Conservation (phyloP, 495 filamentous ascomycete genomes). For the Trichoderma parareesei region DNA sequence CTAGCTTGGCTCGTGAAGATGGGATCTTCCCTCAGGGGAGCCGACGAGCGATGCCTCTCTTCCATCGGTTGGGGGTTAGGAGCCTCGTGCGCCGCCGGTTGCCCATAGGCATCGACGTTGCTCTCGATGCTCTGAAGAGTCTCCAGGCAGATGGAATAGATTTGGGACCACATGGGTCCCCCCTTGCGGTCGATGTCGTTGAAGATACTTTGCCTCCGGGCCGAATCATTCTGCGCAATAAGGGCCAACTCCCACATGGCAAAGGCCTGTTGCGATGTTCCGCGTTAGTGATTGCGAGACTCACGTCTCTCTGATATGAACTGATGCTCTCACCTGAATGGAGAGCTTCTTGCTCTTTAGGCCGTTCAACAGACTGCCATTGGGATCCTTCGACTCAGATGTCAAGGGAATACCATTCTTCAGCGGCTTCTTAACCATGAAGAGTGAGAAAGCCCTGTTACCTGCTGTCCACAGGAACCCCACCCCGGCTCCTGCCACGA, state of each 20-base stretch:
- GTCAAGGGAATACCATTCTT: slow-evolving; percentile 81
- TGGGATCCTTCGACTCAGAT: slow-evolving; percentile 77
- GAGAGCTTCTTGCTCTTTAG: slow-evolving; percentile 64
- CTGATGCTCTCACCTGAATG: slow-evolving; percentile 39
- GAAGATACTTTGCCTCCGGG: slow-evolving; percentile 74
- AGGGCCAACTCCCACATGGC: slow-evolving; percentile 86
- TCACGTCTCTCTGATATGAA: neutral
- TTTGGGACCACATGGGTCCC: slow-evolving; percentile 72
- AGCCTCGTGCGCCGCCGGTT: slow-evolving; percentile 30
- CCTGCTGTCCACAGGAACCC: slow-evolving; percentile 63
- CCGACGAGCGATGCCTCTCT: slow-evolving; percentile 25
- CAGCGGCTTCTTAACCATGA: slow-evolving; percentile 70
- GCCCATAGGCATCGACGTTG: slow-evolving; percentile 54
- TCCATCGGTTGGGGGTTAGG: slow-evolving; percentile 22
- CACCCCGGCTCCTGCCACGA: slow-evolving; percentile 57
- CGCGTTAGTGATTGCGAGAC: neutral
- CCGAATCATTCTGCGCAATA: slow-evolving; percentile 64
- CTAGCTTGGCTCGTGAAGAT: slow-evolving; percentile 40
- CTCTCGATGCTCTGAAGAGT: slow-evolving; percentile 56
- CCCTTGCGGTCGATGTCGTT: slow-evolving; percentile 79
- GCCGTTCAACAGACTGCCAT: slow-evolving; percentile 78
- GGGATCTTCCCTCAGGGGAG: slow-evolving; percentile 49
- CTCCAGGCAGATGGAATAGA: slow-evolving; percentile 56
- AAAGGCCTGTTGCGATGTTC: slow-evolving; percentile 44
- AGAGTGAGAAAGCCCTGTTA: slow-evolving; percentile 68